Base-by-base conservation (phyloP, 1,139 yeast species). In the Kazachstania sp. region DNA sequence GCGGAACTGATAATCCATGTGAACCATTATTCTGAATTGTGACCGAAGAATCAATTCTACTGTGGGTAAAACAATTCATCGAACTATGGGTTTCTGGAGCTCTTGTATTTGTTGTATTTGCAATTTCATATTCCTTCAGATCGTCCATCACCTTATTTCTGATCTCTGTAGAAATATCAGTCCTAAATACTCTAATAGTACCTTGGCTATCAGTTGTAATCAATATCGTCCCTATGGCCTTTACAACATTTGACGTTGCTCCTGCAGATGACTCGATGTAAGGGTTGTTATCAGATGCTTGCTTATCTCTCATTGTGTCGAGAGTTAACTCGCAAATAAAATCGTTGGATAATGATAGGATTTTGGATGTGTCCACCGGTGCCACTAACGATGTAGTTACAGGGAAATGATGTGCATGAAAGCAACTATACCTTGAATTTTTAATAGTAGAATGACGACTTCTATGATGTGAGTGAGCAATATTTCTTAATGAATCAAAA, bases 351-450 rank as follows among this genome's bases (percentile, higher is more conserved):
- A 81, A 69, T 41, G 83, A 81, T 45, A 88, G 65, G n/a, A 82
- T 69, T 49, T 77, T 78, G 48, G 77, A 72, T 0, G 96, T 82
- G 2, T 71, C 69, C 15, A 75, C 69, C 0, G 97, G 97, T 0
- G 95, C 96, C 67, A 87, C 78, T 0, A 79, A 59, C 0, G 96
- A 94, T 30, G 78, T 81, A 42, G 94, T 87, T 23, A 88, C 86
- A 38, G 78, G 75, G 1, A 82, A 71, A 58, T 78, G 81, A 65
- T 86, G 90, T 0, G 95, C 88, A 66, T 85, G 94, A 63, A 87
- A 85, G 4, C 85, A 74, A 3, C 84, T 73, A 61, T 79, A 79
- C 45, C 41, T 38, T 59, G 61, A 42, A 36, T 51, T 44, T 37
- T 49, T 51, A 20, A 45, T 44, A 1, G 38, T 37, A n/a, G 30